Evolutionary conservation across 1,284 basidiomycete genomes (phyloP).

Genomic region (Puccinia horiana): DNA sequence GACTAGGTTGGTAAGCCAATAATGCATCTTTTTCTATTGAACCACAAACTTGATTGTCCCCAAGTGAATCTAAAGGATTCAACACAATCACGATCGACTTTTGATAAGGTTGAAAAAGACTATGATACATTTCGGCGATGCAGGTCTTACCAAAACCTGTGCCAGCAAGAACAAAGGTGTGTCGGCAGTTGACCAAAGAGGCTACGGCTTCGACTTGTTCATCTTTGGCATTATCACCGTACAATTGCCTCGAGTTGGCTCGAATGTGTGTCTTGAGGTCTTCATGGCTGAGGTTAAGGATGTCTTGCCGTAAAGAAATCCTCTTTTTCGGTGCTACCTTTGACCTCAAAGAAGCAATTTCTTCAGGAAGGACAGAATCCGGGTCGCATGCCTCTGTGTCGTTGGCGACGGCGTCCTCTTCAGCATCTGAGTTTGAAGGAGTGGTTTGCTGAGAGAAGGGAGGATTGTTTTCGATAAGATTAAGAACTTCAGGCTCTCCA

Average conservation of each 20-base stretch:
- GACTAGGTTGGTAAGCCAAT: background rate
- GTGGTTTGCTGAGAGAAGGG: background rate
- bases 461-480: background rate
- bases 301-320: background rate
- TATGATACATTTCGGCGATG: background rate
- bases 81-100: background rate
- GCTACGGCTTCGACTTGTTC: background rate
- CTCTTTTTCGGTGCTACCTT: background rate
- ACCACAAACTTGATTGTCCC: constrained; percentile 1
- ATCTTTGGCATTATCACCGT: background rate
- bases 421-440: background rate
- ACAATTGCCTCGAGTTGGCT: background rate
- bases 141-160: background rate
- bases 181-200: background rate
- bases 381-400: background rate
- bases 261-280: too few relatives aligned
- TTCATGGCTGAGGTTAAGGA: too few relatives aligned
- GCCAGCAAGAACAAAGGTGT: background rate
- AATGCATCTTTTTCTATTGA: background rate
- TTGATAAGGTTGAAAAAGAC: background rate
- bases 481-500: background rate
- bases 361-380: background rate
- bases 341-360: background rate
- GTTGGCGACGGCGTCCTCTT: background rate
- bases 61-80: background rate